phyloP scores from a whole-genome alignment of 495 filamentous ascomycete species.

The Hypoxylon fragiforme region DNA sequence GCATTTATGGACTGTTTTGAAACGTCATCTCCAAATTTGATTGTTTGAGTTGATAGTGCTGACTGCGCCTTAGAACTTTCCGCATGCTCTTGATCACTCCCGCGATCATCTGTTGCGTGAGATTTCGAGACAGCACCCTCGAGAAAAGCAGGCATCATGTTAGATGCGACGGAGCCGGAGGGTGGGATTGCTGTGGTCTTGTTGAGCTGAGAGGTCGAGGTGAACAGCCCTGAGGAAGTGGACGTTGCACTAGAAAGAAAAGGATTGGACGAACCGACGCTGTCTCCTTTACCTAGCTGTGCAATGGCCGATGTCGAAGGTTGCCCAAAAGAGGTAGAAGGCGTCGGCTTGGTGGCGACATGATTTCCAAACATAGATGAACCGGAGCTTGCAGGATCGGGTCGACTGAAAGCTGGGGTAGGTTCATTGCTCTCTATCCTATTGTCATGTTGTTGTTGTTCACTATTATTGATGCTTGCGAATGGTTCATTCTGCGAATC shows the following conservation, averaged over 20 bases:
- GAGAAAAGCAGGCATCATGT: too few relatives aligned
- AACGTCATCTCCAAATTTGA: conserved; percentile 2
- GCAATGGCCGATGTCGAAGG: not conserved
- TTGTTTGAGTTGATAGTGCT: not conserved
- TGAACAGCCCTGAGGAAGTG: not conserved
- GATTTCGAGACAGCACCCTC: too few relatives aligned
- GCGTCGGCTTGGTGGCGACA: not conserved
- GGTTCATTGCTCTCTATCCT: not conserved
- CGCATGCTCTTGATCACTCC: not conserved
- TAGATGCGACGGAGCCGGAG: not conserved
- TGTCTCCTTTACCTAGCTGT: not conserved
- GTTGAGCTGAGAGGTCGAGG: not conserved
- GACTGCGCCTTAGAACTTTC: not conserved
- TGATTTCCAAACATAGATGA: conserved; percentile 10
- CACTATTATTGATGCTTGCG: not conserved
- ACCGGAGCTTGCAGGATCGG: not conserved
- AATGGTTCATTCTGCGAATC: conserved; percentile 11
- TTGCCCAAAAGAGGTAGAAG: not conserved
- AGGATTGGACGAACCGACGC: not conserved
- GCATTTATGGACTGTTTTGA: not conserved
- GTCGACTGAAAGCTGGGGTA: not conserved
- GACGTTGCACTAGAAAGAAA: not conserved
- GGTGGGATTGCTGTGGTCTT: not conserved
- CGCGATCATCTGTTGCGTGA: not conserved
- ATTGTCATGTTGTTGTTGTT: not conserved